Base-by-base conservation (phyloP, 2,329 filamentous ascomycete genomes). In the Pseudogymnoascus sp. region DNA sequence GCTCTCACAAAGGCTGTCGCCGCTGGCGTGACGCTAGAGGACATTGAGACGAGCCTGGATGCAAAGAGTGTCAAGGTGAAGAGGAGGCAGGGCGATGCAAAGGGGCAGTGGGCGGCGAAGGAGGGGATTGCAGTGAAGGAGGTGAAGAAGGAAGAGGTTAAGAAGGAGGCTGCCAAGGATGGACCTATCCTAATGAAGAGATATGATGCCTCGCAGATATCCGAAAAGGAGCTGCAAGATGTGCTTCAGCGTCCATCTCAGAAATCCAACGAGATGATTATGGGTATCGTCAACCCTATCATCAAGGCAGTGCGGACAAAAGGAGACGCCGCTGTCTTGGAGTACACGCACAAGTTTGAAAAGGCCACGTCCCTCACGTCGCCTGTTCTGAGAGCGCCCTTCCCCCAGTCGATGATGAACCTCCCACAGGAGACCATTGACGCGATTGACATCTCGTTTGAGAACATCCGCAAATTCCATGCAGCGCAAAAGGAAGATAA, bases 301-400 rank as follows among this genome's bases (percentile, higher is more conserved):
- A 91, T 99, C 71, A 86, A 93, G 63, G 89, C 92, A 58, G 88
- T 99, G 61, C 89, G 87, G 62, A 81, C 84, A 45, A 85, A 89
- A 35, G 94, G 94, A 60, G 94, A 99, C 75, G 88, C 88, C 69
- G 92, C 91, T 2, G 81, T 99, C 25, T 82, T 99, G 48, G 88
- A 89, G 59, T 97, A 96, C 75, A 97, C 94, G 1, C 92, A 97
- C 82, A 96, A 95, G 75, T 99, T 99, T 69, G 94, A 99, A 73
- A 96, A 93, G 78, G 94, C 93, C 0, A 96, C 90, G 0, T 93
- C 90, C 2, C 80, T 99, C 64, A 94, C 85, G 12, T 93, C 92
- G 0, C 91, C 93, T 0, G 92, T 99, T 12, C 80, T 99, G 65
- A 88, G 86, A 70, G 93, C 94, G 0, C 94, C 94, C 0, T 99